Conservation (phyloP, 2,329 filamentous ascomycete genomes). For the Trichothecium roseum region DNA sequence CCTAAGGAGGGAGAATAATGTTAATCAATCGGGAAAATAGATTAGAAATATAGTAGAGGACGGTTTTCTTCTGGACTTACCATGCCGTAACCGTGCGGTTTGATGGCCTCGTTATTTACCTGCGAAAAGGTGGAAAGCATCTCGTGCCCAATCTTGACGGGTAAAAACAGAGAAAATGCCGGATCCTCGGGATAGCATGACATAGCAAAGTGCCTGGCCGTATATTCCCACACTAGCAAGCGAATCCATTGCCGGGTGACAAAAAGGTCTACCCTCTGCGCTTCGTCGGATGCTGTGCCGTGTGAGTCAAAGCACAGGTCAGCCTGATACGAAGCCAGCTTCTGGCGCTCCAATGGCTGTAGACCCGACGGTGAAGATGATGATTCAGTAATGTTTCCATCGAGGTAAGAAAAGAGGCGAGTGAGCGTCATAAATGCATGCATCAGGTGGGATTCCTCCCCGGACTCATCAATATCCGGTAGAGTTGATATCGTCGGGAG, state of each 20-base stretch:
- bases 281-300: constrained; percentile 10
- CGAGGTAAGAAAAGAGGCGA: constrained; percentile 12
- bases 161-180: constrained; percentile 14
- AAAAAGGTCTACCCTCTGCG: constrained; percentile 14
- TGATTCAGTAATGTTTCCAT: constrained; percentile 10
- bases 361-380: constrained; percentile 4
- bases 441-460: constrained; percentile 1
- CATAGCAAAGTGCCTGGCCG: constrained; percentile 14
- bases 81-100: constrained; percentile 17
- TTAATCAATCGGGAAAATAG: background rate
- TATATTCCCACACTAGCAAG: constrained; percentile 16
- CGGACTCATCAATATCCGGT: constrained; percentile 10
- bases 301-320: constrained; percentile 9
- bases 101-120: constrained; percentile 19
- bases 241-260: constrained; percentile 17
- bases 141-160: constrained; percentile 14
- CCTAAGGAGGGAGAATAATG: constrained; percentile 6
- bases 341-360: background rate
- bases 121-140: constrained; percentile 19
- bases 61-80: constrained; percentile 7
- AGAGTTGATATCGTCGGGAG: constrained; percentile 12
- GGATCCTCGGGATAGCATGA: constrained; percentile 12
- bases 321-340: constrained; percentile 9
- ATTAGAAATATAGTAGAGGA: background rate
- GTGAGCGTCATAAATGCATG: constrained; percentile 13